phyloP scores from a whole-genome alignment of 257 asterid genomes.

The Fraxinus cuspidata region DNA sequence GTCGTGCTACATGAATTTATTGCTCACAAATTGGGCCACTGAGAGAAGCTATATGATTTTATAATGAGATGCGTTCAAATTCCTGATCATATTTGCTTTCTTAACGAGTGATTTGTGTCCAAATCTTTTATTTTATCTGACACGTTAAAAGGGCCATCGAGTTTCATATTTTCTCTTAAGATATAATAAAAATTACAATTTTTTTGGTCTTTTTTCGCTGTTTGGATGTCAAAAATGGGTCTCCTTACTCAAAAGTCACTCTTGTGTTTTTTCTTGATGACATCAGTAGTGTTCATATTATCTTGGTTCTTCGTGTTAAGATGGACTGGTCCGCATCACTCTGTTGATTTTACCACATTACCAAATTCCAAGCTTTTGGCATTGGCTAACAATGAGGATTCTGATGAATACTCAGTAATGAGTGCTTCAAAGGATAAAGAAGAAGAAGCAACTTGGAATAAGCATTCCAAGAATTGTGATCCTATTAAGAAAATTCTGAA shows the following conservation, averaged over 20 bases:
- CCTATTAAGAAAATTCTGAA: conserved; percentile 47
- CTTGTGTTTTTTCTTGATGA: conserved; percentile 55
- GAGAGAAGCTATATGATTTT: neutral
- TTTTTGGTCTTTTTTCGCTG: neutral
- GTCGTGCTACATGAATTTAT: conserved; percentile 16
- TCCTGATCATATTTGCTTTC: neutral
- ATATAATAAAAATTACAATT: neutral
- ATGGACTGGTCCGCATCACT: conserved; percentile 49
- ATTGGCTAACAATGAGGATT: conserved; percentile 29
- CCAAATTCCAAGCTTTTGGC: conserved; percentile 51
- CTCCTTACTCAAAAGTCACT: conserved; percentile 51
- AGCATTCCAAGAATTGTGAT: conserved; percentile 33
- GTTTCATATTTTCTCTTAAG: conserved; percentile 19
- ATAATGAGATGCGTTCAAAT: neutral
- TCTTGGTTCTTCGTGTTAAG: conserved; percentile 74
- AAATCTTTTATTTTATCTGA: conserved; percentile 29
- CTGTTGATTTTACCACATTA: conserved; percentile 43
- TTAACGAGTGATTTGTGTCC: conserved; percentile 6
- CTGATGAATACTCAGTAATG: conserved; percentile 15
- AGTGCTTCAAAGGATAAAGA: conserved; percentile 22
- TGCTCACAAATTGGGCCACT: conserved; percentile 7
- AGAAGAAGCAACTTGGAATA: conserved; percentile 24
- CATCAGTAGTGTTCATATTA: conserved; percentile 57
- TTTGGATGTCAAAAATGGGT: conserved; percentile 53
- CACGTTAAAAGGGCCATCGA: conserved; percentile 26